A percentile compares a stretch with the other conserved stretches of the same genome.
These are phyloP conservation scores for Suillus spraguei DNA, from an alignment of 768 basidiomycete species.

Conservation along the genomic window DNA sequence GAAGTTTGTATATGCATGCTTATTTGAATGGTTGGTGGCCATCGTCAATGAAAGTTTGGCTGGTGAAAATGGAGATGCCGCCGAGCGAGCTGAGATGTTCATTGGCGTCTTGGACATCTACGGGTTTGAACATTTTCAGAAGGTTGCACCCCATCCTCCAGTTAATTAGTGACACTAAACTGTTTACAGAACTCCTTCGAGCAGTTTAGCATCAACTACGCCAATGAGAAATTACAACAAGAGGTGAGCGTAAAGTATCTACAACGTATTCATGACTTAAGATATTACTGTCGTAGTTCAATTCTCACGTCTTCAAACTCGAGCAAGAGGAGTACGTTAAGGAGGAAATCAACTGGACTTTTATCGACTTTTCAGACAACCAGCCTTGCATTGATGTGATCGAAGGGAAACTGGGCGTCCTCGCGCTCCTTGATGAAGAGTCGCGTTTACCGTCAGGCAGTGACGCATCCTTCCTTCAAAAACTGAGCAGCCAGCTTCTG, in stretches of 20 bases:
- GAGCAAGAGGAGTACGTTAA: slow-evolving; percentile 99
- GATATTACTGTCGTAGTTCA: slow-evolving; percentile 62
- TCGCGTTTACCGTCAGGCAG: slow-evolving; percentile 94
- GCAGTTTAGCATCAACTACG: slow-evolving; percentile 99
- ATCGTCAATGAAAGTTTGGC: slow-evolving; percentile 97
- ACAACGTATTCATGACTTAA: slow-evolving; percentile 21
- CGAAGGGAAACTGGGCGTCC: slow-evolving; percentile 94
- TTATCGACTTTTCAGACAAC: slow-evolving; percentile 99
- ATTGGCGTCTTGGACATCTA: slow-evolving; percentile 99
- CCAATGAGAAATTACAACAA: slow-evolving; percentile 97
- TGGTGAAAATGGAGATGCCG: slow-evolving; percentile 92
- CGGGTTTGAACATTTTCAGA: slow-evolving; percentile 96
- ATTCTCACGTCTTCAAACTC: slow-evolving; percentile 98
- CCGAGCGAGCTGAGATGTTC: slow-evolving; percentile 93
- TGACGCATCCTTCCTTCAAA: slow-evolving; percentile 91
- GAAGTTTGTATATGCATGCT: slow-evolving; percentile 97
- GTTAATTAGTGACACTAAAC: slow-evolving; percentile 11
- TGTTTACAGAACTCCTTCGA: slow-evolving; percentile 78
- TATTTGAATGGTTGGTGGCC: slow-evolving; percentile 98
- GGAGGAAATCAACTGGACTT: slow-evolving; percentile 99
- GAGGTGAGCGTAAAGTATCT: slow-evolving; percentile 58
- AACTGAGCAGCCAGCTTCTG: slow-evolving; percentile 81
- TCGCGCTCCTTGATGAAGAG: slow-evolving; percentile 95
- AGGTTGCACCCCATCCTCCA: slow-evolving; percentile 45
- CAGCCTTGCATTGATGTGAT: slow-evolving; percentile 99